Base-by-base conservation (phyloP, 2,329 filamentous ascomycete genomes). In the Didymella pinodella region DNA sequence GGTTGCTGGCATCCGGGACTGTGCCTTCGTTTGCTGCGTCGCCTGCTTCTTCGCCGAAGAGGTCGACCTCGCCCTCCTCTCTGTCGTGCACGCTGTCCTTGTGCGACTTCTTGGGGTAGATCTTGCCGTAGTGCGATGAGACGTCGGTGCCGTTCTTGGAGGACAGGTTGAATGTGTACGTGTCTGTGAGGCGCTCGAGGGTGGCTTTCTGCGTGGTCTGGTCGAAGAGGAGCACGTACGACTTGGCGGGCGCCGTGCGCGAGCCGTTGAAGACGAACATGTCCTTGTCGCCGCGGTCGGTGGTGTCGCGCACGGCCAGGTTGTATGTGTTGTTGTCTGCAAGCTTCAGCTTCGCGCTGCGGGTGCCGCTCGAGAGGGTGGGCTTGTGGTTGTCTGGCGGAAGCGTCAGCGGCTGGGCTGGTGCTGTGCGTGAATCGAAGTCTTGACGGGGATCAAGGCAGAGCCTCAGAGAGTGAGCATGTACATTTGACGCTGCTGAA, bases 121-220 rank as follows among this genome's bases (percentile, higher is more conserved):
- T 82, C 60, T 91, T 91, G 10, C 87, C 82, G 71, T 91, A 88
- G 70, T 89, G 84, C 48, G 86, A 84, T 47, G 86, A 83, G 40
- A 96, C 81, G 68, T 84, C 86, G 29, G 85, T 84, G 52, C 83
- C 78, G 65, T 91, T 86, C 47, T 85, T 2, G 90, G 91, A 14
- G 87, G 87, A 54, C 84, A 97, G 79, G 76, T 97, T 97, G 89
- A 97, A 93, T 70, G 92, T 89, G 78, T 96, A 90, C 38, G 88
- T 88, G n/a, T 88, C 90, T 72, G 92, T 87, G 54, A 97, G 82
- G 50, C 87, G 88, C 79, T 97, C 92, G 54, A 97, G 84, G 28
- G 95, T 87, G 65, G 95, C 95, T 55, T 85, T 89, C 70, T 94
- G 87, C 51, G 86, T 87, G 18, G 83, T 81, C 8, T 89, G 83